Percentiles rank a stretch among this genome's conserved stretches.
Evolutionary conservation across 2,329 filamentous ascomycete species (phyloP).

Genomic region (Monilinia aucupariae): DNA sequence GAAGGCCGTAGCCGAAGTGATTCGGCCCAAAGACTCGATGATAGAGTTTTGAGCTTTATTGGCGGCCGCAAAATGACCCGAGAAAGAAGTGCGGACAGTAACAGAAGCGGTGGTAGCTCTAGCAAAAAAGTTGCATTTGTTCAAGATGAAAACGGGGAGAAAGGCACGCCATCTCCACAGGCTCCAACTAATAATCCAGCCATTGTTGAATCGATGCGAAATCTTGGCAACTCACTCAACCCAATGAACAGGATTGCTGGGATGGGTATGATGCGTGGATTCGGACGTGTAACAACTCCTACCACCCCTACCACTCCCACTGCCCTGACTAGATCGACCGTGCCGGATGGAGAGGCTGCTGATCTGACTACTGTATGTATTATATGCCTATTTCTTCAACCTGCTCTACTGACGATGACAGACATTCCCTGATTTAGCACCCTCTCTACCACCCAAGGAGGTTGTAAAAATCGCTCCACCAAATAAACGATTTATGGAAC

Average conservation of each 20-base stretch:
- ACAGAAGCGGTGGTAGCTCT: constrained; percentile 53
- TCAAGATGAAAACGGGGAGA: constrained; percentile 39
- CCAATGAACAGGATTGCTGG: constrained; percentile 73
- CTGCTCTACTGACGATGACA: constrained; percentile 29
- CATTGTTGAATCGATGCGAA: constrained; percentile 73
- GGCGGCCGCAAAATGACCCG: constrained; percentile 56
- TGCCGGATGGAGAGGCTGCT: constrained; percentile 45
- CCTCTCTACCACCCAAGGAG: constrained; percentile 50
- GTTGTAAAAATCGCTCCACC: constrained; percentile 56
- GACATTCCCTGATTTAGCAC: constrained; percentile 57
- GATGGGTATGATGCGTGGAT: constrained; percentile 69
- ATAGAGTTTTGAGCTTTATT: constrained; percentile 66
- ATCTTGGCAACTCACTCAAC: constrained; percentile 73
- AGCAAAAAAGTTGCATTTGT: constrained; percentile 53
- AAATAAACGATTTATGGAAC: constrained; percentile 66
- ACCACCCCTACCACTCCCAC: constrained; percentile 34
- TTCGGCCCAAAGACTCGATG: constrained; percentile 45
- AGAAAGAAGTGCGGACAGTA: constrained; percentile 73
- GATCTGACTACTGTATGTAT: constrained; percentile 51
- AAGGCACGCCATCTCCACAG: constrained; percentile 34
- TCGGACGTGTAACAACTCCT: constrained; percentile 50
- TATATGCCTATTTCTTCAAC: not conserved
- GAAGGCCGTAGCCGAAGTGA: constrained; percentile 30
- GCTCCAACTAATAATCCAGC: constrained; percentile 48
- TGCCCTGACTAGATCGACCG: constrained; percentile 36